Conservation (phyloP, 2,329 filamentous ascomycete genomes). For the Fusarium sp. region DNA sequence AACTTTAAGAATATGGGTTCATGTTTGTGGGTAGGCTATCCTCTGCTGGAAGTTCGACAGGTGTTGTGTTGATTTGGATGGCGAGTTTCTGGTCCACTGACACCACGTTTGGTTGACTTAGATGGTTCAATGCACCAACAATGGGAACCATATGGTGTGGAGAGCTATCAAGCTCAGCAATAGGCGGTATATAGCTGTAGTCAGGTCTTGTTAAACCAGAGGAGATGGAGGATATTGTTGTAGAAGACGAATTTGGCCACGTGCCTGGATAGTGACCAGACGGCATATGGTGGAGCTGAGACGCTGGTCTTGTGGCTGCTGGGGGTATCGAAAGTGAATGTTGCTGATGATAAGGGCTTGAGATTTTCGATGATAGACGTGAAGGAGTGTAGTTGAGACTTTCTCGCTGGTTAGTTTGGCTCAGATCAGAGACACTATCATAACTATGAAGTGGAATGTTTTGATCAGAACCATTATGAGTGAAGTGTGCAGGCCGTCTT, state of each 20-base stretch:
- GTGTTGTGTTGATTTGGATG: conserved; percentile 11
- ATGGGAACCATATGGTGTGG: conserved; percentile 10
- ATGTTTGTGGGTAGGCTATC: neutral
- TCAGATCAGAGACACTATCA: neutral
- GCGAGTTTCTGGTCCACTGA: neutral
- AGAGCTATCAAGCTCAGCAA: conserved; percentile 22
- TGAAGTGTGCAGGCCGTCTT: neutral
- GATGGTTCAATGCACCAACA: neutral
- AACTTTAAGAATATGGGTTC: neutral
- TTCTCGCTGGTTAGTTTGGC: neutral
- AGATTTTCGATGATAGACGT: neutral
- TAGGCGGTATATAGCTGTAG: neutral
- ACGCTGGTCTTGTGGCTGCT: neutral
- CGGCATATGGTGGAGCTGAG: neutral
- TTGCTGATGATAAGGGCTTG: neutral
- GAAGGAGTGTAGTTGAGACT: conserved; percentile 2
- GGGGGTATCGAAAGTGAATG: neutral
- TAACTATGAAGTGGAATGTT: neutral
- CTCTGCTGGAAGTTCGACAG: conserved; percentile 15
- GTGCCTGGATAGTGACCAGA: neutral
- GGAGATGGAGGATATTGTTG: neutral
- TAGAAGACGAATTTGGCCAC: conserved; percentile 21
- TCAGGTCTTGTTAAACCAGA: neutral
- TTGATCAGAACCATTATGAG: neutral
- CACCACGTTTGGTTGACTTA: neutral